These are phyloP conservation scores for Fusarium anthophilum DNA, from an alignment of 2,329 filamentous ascomycete species.

Conservation along the genomic window DNA sequence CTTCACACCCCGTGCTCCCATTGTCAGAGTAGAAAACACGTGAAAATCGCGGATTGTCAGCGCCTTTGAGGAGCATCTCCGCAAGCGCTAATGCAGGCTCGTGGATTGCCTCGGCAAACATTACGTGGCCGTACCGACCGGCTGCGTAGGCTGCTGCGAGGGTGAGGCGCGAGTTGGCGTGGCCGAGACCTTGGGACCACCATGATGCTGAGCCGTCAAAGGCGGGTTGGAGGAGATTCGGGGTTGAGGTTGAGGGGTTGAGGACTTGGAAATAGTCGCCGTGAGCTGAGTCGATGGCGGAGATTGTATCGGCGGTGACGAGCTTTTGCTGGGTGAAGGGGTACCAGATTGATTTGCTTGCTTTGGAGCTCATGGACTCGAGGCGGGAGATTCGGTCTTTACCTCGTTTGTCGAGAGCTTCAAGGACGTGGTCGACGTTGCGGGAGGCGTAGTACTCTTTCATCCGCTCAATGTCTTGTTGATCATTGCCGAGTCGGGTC, in stretches of 20 bases:
- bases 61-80: slow-evolving; percentile 66
- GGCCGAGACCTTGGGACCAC: slow-evolving; percentile 91
- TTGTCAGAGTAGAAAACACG: slow-evolving; percentile 88
- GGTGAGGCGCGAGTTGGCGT: slow-evolving; percentile 76
- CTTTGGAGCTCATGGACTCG: slow-evolving; percentile 68
- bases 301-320: slow-evolving; percentile 69
- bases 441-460: slow-evolving; percentile 67
- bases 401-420: slow-evolving; percentile 63
- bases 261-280: slow-evolving; percentile 79
- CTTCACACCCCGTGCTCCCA: slow-evolving; percentile 83
- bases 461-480: slow-evolving; percentile 67
- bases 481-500: slow-evolving; percentile 47
- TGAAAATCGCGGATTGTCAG: slow-evolving; percentile 71
- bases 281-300: slow-evolving; percentile 81
- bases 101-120: slow-evolving; percentile 85
- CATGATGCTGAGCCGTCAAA: slow-evolving; percentile 89
- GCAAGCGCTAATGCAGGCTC: slow-evolving; percentile 78
- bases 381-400: slow-evolving; percentile 65
- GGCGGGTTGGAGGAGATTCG: slow-evolving; percentile 56
- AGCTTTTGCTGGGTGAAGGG: slow-evolving; percentile 84
- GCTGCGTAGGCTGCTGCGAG: slow-evolving; percentile 83
- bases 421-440: slow-evolving; percentile 57
- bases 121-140: slow-evolving; percentile 86
- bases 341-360: slow-evolving; percentile 79
- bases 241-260: neutral